Conservation (phyloP, 345 rosid species). For the Rubroshorea leprosula region DNA sequence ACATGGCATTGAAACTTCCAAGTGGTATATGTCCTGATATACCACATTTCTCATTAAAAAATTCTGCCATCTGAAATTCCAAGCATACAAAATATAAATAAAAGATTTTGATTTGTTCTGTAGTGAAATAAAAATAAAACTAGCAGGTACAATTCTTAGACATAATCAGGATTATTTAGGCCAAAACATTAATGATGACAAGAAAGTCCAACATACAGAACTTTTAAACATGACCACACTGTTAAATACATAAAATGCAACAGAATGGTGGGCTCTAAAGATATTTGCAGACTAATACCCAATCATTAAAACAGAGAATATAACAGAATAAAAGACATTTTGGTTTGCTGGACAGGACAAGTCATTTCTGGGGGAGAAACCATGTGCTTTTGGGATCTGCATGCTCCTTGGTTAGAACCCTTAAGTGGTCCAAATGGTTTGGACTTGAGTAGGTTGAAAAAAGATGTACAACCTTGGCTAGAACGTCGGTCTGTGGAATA, state of each 20-base stretch:
- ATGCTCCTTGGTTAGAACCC: constrained; percentile 12
- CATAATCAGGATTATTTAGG: neutral
- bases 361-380: constrained; percentile 18
- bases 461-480: too few species aligned
- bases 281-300: neutral
- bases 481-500: too few species aligned
- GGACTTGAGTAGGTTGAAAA: constrained; percentile 17
- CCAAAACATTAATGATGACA: neutral
- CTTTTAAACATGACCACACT: neutral
- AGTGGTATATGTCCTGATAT: constrained; percentile 74
- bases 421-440: constrained; percentile 19
- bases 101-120: neutral
- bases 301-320: neutral
- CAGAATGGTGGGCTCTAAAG: neutral
- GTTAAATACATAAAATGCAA: too few species aligned
- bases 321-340: too few species aligned
- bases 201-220: too few species aligned
- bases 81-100: constrained; percentile 18
- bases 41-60: constrained; percentile 66
- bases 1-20: constrained; percentile 95
- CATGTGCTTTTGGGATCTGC: constrained; percentile 14
- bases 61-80: constrained; percentile 71
- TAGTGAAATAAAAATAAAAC: neutral
- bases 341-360: neutral
- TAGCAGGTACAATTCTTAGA: constrained; percentile 11